Percentiles rank a stretch among this genome's conserved stretches.
phyloP scores from a whole-genome alignment of 768 basidiomycete species.

The Trametes cubensis region DNA sequence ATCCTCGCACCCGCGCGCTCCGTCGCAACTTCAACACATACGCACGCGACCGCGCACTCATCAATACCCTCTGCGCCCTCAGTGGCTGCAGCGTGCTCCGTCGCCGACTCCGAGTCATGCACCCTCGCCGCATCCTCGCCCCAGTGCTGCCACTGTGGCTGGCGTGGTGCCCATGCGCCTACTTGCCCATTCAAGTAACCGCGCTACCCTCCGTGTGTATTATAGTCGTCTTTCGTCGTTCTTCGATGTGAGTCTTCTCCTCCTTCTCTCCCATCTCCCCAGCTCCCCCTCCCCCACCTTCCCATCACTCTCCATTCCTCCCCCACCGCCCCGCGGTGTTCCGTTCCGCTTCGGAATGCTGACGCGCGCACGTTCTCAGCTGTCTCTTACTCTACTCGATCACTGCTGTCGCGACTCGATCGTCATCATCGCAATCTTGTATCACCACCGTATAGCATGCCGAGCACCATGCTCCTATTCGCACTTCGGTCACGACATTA shows the following conservation, averaged over 20 bases:
- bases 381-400: constrained; percentile 25
- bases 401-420: constrained; percentile 29
- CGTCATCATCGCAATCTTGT: constrained; percentile 27
- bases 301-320: constrained; percentile 14
- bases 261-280: neutral
- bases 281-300: no score
- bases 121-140: constrained; percentile 59
- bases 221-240: constrained; percentile 24
- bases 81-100: constrained; percentile 31
- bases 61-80: constrained; percentile 27
- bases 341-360: constrained; percentile 19
- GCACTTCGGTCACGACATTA: constrained; percentile 24
- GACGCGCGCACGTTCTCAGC: constrained; percentile 17
- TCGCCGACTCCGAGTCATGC: constrained; percentile 34
- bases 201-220: constrained; percentile 24
- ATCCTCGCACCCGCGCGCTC: constrained; percentile 16
- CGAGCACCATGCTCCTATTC: constrained; percentile 21
- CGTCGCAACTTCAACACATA: constrained; percentile 20
- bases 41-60: constrained; percentile 17
- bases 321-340: constrained; percentile 1
- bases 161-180: constrained; percentile 60
- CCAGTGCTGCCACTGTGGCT: constrained; percentile 80
- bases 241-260: constrained; percentile 30
- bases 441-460: constrained; percentile 32
- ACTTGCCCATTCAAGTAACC: constrained; percentile 67